phyloP scores from a whole-genome alignment of 176 grass and related monocot species.

The Oropetium thomaeum region DNA sequence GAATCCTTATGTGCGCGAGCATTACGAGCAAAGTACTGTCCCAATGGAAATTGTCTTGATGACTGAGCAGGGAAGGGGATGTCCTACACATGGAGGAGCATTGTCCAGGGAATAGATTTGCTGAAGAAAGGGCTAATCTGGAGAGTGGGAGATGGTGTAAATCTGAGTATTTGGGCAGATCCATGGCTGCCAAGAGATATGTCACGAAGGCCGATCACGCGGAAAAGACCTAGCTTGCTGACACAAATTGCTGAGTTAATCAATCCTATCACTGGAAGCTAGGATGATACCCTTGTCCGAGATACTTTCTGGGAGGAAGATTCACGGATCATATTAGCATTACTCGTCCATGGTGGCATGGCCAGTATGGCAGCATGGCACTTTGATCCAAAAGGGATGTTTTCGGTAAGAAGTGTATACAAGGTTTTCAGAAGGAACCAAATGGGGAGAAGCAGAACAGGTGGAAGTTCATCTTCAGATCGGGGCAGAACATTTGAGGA shows the following conservation, averaged over 20 bases:
- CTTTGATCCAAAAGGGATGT: background rate
- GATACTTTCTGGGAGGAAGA: background rate
- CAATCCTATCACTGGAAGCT: background rate
- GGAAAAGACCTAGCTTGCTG: background rate
- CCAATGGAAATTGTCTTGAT: background rate
- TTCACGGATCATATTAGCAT: background rate
- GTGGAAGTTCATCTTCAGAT: background rate
- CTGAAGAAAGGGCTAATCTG: background rate
- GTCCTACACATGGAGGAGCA: background rate
- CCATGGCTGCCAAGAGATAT: background rate
- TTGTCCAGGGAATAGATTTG: background rate
- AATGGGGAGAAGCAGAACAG: background rate
- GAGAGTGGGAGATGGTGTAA: background rate
- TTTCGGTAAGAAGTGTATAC: background rate
- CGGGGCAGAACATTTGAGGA: too few species aligned
- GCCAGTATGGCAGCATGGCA: background rate
- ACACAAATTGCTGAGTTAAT: background rate
- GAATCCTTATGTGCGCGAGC: rapidly evolving
- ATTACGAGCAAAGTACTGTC: background rate
- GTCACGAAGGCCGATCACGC: background rate
- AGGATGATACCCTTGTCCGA: background rate
- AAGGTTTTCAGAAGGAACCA: background rate
- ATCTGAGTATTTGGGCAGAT: background rate
- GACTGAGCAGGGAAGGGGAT: background rate
- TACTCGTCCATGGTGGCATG: rapidly evolving